Evolutionary conservation across 2,329 filamentous ascomycete genomes (phyloP), one percentile per base, ranked within the genome.

Genomic region (Fusarium denticulatum): DNA sequence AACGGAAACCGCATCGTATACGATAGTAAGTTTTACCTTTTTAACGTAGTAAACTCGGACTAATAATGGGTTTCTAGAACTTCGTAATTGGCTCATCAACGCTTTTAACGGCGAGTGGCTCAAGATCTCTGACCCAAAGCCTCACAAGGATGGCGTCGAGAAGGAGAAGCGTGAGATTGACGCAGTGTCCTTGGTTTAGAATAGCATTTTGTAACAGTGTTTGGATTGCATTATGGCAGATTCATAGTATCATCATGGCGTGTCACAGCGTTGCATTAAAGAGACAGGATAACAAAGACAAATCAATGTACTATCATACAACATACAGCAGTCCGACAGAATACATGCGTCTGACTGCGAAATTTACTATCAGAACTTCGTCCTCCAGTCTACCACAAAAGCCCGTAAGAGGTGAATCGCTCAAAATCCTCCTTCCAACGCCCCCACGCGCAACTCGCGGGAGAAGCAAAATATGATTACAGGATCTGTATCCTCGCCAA

Each of bases 91-190:
- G 96, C 90, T 99, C 61, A 89, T 98, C 80, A 98, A 98, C 80
- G 96, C 96, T 4, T 99, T 99, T 81, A 98, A 98, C 76, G 96
- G 96, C 58, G 95, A 98, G 82, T 98, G 96, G 94, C 85, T 96
- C 67, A 90, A 88, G 81, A 80, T 90, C 20, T 77, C 81, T 16
- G 71, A 88, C 58, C 85, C 88, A 5, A 86, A 86, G 75, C 88
- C 88, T 5, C 82, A 81, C 36, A 74, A 78, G 34, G 76, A 80
- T 24, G 78, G 76, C 6, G 40, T 59, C 6, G 70, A 77, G 49
- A 75, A 70, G 47, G 72, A 76, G 45, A 78, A 78, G 65, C 67
- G 76, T 5, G 56, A 67, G 16, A 15, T 56, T 26, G 47, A 61
- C 39, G 30, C 49, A n/a, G 18, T 47, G 42, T 30, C 30, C 13